Conservation (phyloP, 768 basidiomycete genomes). For the Phaffia australis region DNA sequence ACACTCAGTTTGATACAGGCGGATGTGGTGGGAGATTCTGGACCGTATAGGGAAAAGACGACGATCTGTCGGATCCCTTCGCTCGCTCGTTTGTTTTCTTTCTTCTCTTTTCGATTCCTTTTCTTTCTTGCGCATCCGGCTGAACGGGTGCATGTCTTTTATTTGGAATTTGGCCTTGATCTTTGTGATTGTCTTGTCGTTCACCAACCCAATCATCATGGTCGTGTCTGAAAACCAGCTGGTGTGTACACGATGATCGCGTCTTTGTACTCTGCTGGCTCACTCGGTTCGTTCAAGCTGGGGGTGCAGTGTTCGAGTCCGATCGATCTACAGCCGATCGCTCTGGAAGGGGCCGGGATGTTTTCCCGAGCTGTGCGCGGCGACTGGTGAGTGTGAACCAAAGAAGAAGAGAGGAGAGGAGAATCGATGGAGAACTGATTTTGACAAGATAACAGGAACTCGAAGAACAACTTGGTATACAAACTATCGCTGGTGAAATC, state of each 20-base stretch:
- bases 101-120: not conserved
- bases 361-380: constrained; percentile 59
- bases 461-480: too few species aligned
- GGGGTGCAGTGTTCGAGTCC: constrained; percentile 52
- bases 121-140: not conserved
- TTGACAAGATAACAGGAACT: too few species aligned
- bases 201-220: not conserved
- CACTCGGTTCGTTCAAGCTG: constrained; percentile 56
- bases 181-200: not conserved
- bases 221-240: constrained; percentile 38
- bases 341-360: constrained; percentile 87
- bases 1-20: constrained; percentile 45
- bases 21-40: constrained; percentile 62
- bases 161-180: too few species aligned
- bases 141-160: too few species aligned
- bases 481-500: not conserved
- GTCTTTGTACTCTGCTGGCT: constrained; percentile 68
- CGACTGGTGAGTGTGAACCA: constrained; percentile 51
- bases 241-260: constrained; percentile 75
- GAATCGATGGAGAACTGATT: too few species aligned
- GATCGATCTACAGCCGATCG: constrained; percentile 55
- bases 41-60: constrained; percentile 55
- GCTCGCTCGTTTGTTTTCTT: constrained; percentile 6
- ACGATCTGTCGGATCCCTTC: not conserved
- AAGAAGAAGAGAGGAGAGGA: too few species aligned